These are phyloP conservation scores for Fraxinus albicans DNA, from an alignment of 305 asterid species.

Conservation along the genomic window DNA sequence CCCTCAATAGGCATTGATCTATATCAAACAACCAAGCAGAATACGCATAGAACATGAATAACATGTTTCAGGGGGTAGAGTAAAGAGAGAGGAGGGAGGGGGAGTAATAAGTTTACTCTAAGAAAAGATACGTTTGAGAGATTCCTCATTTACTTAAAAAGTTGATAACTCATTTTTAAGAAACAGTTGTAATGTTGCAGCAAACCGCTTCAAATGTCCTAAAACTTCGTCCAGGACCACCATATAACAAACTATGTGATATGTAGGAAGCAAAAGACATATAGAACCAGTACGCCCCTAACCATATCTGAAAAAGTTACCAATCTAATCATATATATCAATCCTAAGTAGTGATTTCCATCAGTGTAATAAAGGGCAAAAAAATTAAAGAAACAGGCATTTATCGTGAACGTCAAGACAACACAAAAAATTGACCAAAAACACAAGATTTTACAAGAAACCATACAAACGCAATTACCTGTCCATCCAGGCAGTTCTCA, in stretches of 20 bases:
- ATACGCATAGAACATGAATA: slow-evolving; percentile 12
- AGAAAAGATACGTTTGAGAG: background rate
- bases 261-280: background rate
- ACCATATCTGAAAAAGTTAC: slow-evolving; percentile 2
- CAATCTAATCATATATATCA: slow-evolving; percentile 6
- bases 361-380: background rate
- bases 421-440: background rate
- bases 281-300: background rate
- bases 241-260: background rate
- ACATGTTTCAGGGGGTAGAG: background rate
- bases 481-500: slow-evolving; percentile 43
- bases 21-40: slow-evolving; percentile 21
- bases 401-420: background rate
- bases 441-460: background rate
- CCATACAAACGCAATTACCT: slow-evolving; percentile 33
- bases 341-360: background rate
- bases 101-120: background rate
- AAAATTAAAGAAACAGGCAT: slow-evolving; percentile 5
- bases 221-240: background rate
- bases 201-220: slow-evolving; percentile 4
- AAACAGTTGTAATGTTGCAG: slow-evolving; percentile 5
- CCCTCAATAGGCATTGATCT: slow-evolving; percentile 47
- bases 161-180: background rate
- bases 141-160: background rate
- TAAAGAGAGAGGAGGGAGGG: background rate